Conservation (phyloP, 1,139 yeast species). For the Casaregolazyma lundiana region DNA sequence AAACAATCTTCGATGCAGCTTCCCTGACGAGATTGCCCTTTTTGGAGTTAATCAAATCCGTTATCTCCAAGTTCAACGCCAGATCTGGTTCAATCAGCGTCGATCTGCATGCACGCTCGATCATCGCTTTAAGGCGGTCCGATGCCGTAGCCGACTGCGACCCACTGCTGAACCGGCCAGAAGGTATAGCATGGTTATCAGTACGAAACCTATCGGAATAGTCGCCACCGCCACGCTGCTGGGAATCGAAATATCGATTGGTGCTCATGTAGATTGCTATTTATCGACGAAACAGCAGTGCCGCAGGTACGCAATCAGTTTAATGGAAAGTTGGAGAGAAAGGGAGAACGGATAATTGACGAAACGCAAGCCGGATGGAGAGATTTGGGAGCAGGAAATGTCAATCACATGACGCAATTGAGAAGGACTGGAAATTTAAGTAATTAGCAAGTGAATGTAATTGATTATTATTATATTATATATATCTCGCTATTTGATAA, state of each 20-base stretch:
- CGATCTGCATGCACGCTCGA: slow-evolving; percentile 86
- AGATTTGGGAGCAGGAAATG: too few relatives aligned
- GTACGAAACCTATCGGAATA: slow-evolving; percentile 38
- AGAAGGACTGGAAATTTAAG: too few relatives aligned
- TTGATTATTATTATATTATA: too few relatives aligned
- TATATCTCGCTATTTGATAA: too few relatives aligned
- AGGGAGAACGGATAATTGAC: too few relatives aligned
- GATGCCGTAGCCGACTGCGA: slow-evolving; percentile 5
- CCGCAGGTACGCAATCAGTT: too few relatives aligned
- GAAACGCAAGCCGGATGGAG: too few relatives aligned
- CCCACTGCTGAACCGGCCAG: slow-evolving; percentile 18
- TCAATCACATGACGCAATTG: too few relatives aligned
- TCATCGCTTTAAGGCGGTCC: slow-evolving; percentile 7
- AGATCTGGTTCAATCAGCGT: slow-evolving; percentile 82
- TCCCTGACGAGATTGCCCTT: slow-evolving; percentile 90
- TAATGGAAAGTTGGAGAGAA: too few relatives aligned
- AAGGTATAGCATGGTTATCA: slow-evolving; percentile 25
- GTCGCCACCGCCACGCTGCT: slow-evolving; percentile 23
- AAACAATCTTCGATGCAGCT: slow-evolving; percentile 87
- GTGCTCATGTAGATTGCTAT: slow-evolving; percentile 10
- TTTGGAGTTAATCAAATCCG: slow-evolving; percentile 88
- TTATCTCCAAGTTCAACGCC: slow-evolving; percentile 82
- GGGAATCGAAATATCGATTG: slow-evolving; percentile 17
- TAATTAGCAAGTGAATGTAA: too few relatives aligned
- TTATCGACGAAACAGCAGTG: background rate